Evolutionary conservation across 305 asterid species (phyloP).

Genomic region (Plantago coronopus): DNA sequence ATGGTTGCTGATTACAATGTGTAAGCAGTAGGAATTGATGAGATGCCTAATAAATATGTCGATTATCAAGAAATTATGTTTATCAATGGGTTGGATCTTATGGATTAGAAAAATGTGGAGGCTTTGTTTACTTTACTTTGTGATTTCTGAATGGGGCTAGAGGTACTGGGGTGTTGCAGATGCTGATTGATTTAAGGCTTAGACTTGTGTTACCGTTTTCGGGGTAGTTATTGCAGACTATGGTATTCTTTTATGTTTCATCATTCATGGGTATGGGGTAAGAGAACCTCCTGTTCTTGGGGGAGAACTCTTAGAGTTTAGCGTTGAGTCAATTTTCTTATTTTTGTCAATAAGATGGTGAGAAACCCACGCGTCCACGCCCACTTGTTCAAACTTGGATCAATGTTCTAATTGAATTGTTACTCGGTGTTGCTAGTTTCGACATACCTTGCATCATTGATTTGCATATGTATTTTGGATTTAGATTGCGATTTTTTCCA

Average conservation of each 20-base stretch:
- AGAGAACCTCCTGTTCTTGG: neutral
- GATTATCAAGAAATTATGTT: slow-evolving; percentile 6
- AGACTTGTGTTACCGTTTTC: neutral
- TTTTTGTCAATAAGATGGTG: neutral
- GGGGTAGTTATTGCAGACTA: neutral
- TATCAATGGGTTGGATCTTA: neutral
- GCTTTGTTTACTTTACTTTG: neutral
- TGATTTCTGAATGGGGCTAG: neutral
- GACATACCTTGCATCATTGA: neutral
- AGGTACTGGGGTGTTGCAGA: neutral
- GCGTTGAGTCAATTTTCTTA: neutral
- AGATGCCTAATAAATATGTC: no score
- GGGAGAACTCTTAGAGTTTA: neutral
- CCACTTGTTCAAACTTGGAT: no score
- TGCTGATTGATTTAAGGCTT: neutral
- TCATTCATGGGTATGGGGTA: neutral
- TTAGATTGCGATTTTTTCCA: neutral
- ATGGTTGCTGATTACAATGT: no score
- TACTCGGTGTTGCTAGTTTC: slow-evolving; percentile 6
- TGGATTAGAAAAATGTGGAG: neutral
- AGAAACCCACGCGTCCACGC: neutral
- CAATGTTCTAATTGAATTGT: neutral
- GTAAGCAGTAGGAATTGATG: no score
- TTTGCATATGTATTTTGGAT: neutral
- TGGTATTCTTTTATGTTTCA: neutral